Base-by-base conservation (phyloP, 305 asterid species). In the Monarda citriodora region DNA sequence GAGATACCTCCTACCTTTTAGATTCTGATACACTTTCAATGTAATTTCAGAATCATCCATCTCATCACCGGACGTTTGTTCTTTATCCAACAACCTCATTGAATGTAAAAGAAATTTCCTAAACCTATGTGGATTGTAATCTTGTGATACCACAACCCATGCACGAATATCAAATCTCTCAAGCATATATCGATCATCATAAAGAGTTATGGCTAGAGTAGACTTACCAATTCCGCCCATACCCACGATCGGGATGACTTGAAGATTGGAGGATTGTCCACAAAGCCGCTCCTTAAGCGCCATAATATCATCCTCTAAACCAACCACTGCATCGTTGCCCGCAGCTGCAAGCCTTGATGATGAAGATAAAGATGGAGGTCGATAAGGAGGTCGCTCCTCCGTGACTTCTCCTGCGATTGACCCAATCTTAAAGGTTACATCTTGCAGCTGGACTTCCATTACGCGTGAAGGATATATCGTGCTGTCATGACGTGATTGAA, bases 221-320 rank as follows among this genome's bases (percentile, higher is more conserved):
- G 68, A 52, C 32, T 52, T 53, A 52, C 60, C 68, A 1, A 52
- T 52, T 11, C 68, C 60, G 6, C 60, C 60, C 68, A 52, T 63
- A 12, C 68, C 68, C 8, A 53, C 32, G 1, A 63, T 63, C n/a
- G 68, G 68, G 11, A 63, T 42, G 45, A 63, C 36, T 53, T 42
- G 45, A 11, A 36, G 66, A 2, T 26, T 41, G 46, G 68, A 18
- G 18, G 61, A 63, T 11, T 11, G 14, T 3, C 60, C 53, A 26
- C 57, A 41, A 21, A 63, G 67, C n/a, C 42, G 42, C 13, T 14
- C 45, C 53, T 53, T 53, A 17, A 63, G 18, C 1, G 16, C 46
- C 10, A 13, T 8, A 16, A 63, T 5, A 31, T 53, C 53, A 0
- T 42, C 46, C 0, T 53, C 17, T 5, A 53, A 38, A 29, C 60